A percentile compares a stretch with the other conserved stretches of the same genome.
Evolutionary conservation across 306 rosid genomes (phyloP).

Genomic region (Cyamopsis tetragonoloba): DNA sequence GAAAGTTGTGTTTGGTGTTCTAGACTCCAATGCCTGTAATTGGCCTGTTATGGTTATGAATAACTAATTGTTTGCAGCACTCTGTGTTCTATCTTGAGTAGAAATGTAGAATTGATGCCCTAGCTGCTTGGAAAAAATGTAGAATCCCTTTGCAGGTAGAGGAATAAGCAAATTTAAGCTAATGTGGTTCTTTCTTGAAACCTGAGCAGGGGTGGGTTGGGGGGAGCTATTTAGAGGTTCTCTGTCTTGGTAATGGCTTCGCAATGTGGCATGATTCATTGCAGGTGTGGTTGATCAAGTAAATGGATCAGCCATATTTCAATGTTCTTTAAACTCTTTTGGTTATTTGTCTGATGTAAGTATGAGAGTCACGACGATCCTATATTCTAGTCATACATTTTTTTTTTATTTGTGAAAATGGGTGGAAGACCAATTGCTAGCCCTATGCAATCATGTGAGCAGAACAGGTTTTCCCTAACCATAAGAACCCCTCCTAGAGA

Average conservation of each 20-base stretch:
- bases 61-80: constrained; percentile 13
- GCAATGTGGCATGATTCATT: not conserved
- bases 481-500: not conserved
- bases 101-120: not conserved
- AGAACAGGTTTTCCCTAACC: not conserved
- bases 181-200: not conserved
- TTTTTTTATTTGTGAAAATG: not conserved
- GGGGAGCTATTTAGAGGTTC: no score
- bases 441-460: not conserved
- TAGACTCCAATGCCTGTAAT: constrained; percentile 2
- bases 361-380: not conserved
- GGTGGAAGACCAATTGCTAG: not conserved
- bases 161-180: not conserved
- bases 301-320: not conserved
- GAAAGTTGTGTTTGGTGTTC: not conserved
- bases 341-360: not conserved
- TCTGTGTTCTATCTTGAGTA: not conserved
- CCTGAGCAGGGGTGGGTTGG: no score
- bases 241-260: no score
- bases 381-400: not conserved
- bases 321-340: not conserved
- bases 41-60: constrained; percentile 21
- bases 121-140: not conserved
- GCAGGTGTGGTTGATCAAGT: not conserved
- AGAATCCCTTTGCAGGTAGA: not conserved